Conservation (phyloP, 306 rosid species). For the Corylus americana region DNA sequence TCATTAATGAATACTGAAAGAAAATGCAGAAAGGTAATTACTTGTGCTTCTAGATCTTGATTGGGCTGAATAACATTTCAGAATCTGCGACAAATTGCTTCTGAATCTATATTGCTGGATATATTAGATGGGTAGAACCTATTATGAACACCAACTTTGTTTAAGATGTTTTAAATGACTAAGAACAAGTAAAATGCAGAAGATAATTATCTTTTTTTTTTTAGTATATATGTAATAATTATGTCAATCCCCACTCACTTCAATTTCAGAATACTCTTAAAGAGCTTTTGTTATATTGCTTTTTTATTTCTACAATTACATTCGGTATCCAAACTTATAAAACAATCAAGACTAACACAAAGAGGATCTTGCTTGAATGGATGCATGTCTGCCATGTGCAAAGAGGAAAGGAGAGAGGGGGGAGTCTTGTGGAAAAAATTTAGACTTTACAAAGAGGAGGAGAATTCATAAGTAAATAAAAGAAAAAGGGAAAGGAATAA, state of each 20-base stretch:
- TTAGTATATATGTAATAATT: neutral
- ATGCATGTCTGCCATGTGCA: neutral
- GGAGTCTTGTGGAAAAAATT: neutral
- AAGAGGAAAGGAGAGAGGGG: neutral
- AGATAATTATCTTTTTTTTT: neutral
- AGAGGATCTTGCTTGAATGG: neutral
- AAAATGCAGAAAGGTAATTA: neutral
- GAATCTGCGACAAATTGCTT: neutral
- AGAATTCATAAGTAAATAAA: neutral
- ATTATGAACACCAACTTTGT: neutral
- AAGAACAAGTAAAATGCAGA: neutral
- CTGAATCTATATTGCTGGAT: neutral
- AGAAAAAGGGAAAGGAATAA: neutral
- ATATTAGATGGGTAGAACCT: conserved; percentile 1
- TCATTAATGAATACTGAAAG: neutral
- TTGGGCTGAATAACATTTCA: neutral
- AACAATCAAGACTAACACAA: neutral
- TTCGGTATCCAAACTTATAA: neutral
- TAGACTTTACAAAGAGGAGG: conserved; percentile 1
- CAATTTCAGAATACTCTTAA: neutral
- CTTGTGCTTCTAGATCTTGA: neutral
- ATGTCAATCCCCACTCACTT: neutral
- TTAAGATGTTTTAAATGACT: neutral
- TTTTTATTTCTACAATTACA: conserved; percentile 1
- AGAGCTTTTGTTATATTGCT: neutral